Evolutionary conservation across 106 monocot genomes (phyloP).

Genomic region (Hemerocallis citrina): DNA sequence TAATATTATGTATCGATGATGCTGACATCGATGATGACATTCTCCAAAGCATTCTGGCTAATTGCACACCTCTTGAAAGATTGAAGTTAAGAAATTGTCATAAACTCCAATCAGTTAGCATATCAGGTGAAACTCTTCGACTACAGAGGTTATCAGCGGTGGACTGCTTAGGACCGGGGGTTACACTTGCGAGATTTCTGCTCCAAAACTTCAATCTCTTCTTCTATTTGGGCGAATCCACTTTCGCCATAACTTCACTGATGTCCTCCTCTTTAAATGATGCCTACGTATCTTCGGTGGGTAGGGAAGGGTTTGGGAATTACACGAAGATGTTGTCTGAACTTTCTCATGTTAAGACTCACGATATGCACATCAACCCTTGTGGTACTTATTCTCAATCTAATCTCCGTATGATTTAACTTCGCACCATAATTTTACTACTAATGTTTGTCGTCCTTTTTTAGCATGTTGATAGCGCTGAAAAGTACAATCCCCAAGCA

Average conservation of each 20-base stretch:
- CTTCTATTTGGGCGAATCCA: not conserved
- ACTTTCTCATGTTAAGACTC: slow-evolving; percentile 34
- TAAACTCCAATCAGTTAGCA: not conserved
- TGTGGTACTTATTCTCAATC: not conserved
- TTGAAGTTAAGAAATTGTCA: not conserved
- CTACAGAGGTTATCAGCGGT: not conserved
- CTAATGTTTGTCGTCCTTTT: too few relatives aligned
- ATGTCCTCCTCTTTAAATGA: slow-evolving; percentile 22
- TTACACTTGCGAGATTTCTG: not conserved
- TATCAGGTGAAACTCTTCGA: not conserved
- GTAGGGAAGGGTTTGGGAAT: not conserved
- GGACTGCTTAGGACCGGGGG: not conserved
- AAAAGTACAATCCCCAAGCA: not conserved
- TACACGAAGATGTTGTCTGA: slow-evolving; percentile 11
- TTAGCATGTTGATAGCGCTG: not conserved
- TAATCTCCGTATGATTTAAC: too few relatives aligned
- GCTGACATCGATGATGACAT: not conserved
- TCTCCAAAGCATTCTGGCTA: not conserved
- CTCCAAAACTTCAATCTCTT: not conserved
- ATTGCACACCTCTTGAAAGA: not conserved
- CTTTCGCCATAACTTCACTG: not conserved
- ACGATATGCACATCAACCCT: slow-evolving; percentile 9
- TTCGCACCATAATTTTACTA: too few relatives aligned
- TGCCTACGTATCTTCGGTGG: slow-evolving; percentile 22
- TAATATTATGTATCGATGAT: not conserved